Conservation (phyloP, 2,329 filamentous ascomycete species). For the Microcyclosporella mali region DNA sequence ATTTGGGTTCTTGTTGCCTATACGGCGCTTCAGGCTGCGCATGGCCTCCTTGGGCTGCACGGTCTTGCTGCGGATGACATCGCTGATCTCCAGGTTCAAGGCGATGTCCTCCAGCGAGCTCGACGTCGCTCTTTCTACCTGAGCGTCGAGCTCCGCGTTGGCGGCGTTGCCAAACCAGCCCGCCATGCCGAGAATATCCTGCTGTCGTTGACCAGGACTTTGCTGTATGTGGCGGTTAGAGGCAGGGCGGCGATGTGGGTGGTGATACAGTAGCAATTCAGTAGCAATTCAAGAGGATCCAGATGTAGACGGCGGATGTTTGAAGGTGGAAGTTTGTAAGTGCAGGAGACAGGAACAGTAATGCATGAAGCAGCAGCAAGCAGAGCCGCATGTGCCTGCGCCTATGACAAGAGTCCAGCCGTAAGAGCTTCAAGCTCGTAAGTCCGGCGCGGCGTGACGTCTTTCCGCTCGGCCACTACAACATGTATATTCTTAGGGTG, state of each 20-base stretch:
- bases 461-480: too few species aligned
- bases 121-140: constrained; percentile 89
- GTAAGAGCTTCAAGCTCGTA: too few species aligned
- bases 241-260: not conserved
- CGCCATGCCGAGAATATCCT: constrained; percentile 62
- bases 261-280: too few species aligned
- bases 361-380: too few species aligned
- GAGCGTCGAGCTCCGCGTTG: constrained; percentile 88
- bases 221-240: not conserved
- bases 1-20: constrained; percentile 97
- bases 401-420: too few species aligned
- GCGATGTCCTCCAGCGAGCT: constrained; percentile 98
- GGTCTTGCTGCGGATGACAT: constrained; percentile 93
- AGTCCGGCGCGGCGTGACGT: too few species aligned
- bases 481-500: not conserved
- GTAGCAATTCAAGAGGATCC: too few species aligned
- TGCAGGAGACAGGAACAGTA: too few species aligned
- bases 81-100: constrained; percentile 95
- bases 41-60: constrained; percentile 97
- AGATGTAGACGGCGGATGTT: too few species aligned
- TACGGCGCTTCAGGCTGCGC: constrained; percentile 87
- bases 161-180: constrained; percentile 85
- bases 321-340: too few species aligned
- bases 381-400: too few species aligned
- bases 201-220: not conserved